Evolutionary conservation across 208 protist species (phyloP).

Genomic region (Trypanosoma rangeli): DNA sequence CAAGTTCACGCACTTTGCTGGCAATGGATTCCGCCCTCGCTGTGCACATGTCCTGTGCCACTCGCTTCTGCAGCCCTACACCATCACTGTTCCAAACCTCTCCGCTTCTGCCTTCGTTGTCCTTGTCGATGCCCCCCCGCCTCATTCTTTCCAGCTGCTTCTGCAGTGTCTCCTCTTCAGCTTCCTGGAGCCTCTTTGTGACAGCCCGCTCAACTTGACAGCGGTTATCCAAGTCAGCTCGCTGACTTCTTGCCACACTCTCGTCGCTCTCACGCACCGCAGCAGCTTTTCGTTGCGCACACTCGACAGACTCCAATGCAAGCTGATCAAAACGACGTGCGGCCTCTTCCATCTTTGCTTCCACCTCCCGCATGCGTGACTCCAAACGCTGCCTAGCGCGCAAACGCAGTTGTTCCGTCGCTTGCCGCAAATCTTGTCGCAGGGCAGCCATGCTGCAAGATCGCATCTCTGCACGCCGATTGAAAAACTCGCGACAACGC

Average conservation of each 20-base stretch:
- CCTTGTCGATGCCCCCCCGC: constrained; percentile 11
- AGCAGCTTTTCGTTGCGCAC: constrained; percentile 21
- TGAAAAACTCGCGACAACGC: constrained; percentile 46
- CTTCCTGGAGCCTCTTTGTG: constrained; percentile 38
- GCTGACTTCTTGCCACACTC: constrained; percentile 31
- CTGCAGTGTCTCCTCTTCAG: constrained; percentile 38
- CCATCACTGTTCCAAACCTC: constrained; percentile 15
- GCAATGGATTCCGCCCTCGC: constrained; percentile 20
- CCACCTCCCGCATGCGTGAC: constrained; percentile 22
- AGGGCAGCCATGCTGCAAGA: constrained; percentile 34
- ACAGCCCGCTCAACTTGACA: constrained; percentile 36
- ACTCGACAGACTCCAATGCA: constrained; percentile 17
- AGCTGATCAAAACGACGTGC: constrained; percentile 24
- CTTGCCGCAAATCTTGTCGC: constrained; percentile 30
- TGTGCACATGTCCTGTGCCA: constrained; percentile 26
- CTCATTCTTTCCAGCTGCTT: constrained; percentile 48
- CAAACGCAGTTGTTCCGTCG: constrained; percentile 24
- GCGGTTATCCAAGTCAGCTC: constrained; percentile 41
- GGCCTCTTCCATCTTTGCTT: constrained; percentile 18
- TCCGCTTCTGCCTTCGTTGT: constrained; percentile 9
- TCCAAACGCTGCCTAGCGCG: constrained; percentile 22
- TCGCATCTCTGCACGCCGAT: constrained; percentile 36
- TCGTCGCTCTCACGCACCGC: constrained; percentile 42
- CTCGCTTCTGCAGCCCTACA: constrained; percentile 12
- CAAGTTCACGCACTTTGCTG: constrained; percentile 26